phyloP scores from a whole-genome alignment of 768 basidiomycete genomes.

The Lactarius psammicola region DNA sequence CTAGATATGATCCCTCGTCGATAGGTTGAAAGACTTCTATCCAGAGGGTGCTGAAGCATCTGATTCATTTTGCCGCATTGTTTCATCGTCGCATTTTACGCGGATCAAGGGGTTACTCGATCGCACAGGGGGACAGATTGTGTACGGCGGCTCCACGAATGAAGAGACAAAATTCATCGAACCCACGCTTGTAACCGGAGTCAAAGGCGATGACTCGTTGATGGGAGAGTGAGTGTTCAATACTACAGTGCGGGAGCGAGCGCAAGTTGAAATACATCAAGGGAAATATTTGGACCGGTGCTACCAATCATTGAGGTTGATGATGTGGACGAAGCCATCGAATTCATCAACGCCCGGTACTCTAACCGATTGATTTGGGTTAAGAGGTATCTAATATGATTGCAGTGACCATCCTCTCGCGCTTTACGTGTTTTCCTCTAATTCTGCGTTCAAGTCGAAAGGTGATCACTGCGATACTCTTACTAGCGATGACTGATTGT shows the following conservation, averaged over 20 bases:
- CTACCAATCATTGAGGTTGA: slow-evolving; percentile 73
- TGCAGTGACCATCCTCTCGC: slow-evolving; percentile 69
- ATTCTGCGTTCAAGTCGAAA: slow-evolving; percentile 56
- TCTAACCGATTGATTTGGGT: not conserved
- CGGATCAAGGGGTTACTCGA: slow-evolving; percentile 63
- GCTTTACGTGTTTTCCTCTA: slow-evolving; percentile 73
- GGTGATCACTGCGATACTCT: slow-evolving; percentile 39
- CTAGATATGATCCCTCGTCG: not conserved
- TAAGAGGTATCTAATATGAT: not conserved
- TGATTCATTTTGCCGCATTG: slow-evolving; percentile 50
- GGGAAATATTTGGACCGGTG: slow-evolving; percentile 84
- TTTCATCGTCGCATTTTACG: slow-evolving; percentile 51
- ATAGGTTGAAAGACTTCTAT: slow-evolving; percentile 57
- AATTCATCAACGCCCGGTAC: slow-evolving; percentile 60
- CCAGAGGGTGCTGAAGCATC: slow-evolving; percentile 45
- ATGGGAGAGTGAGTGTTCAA: slow-evolving; percentile 66
- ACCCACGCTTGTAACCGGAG: slow-evolving; percentile 68
- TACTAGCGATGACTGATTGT: too few relatives aligned
- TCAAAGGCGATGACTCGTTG: slow-evolving; percentile 61
- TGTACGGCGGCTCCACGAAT: slow-evolving; percentile 61
- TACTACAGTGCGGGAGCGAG: not conserved
- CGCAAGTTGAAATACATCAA: slow-evolving; percentile 32
- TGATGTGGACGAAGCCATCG: slow-evolving; percentile 67
- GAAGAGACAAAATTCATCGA: slow-evolving; percentile 58
- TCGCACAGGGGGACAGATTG: slow-evolving; percentile 61